A percentile compares a stretch with the other conserved stretches of the same genome.
Evolutionary conservation across 139 green algal genomes (phyloP).

Genomic region (Asterochloris erici): DNA sequence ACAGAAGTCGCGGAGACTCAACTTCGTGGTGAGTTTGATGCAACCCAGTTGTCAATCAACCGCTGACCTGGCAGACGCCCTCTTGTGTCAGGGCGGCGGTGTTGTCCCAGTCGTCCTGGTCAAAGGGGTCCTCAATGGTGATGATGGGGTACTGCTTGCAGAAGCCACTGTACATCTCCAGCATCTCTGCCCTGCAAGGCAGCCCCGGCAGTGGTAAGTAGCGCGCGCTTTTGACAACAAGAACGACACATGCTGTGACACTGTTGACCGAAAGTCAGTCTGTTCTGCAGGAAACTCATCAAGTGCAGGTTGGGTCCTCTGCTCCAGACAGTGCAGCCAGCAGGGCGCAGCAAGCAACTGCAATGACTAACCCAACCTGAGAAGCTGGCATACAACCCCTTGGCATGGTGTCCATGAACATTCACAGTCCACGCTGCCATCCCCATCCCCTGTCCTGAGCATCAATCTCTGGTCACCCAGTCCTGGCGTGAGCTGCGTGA

Average conservation of each 20-base stretch:
- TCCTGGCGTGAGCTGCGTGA: slow-evolving; percentile 83
- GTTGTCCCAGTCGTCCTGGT: slow-evolving; percentile 96
- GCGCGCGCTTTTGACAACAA: background rate
- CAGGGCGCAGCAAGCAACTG: too few species aligned
- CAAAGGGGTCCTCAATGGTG: slow-evolving; percentile 98
- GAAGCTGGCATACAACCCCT: slow-evolving; percentile 77
- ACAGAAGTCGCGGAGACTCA: too few species aligned
- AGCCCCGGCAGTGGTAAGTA: background rate
- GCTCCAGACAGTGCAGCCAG: too few species aligned
- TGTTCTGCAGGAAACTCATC: too few species aligned
- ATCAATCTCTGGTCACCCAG: slow-evolving; percentile 34
- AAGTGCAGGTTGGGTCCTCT: too few species aligned
- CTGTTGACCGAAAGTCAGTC: too few species aligned
- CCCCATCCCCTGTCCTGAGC: background rate
- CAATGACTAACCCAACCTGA: too few species aligned
- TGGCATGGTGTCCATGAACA: slow-evolving; percentile 78
- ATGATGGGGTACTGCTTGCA: slow-evolving; percentile 90
- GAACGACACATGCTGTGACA: background rate
- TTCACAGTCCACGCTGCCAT: background rate
- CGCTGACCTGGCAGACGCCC: slow-evolving; percentile 60
- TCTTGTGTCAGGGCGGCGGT: slow-evolving; percentile 66
- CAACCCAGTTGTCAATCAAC: too few species aligned
- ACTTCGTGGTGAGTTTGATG: too few species aligned
- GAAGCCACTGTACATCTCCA: slow-evolving; percentile 90
- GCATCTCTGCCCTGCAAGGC: slow-evolving; percentile 54